Evolutionary conservation across 2,329 filamentous ascomycete genomes (phyloP).

Genomic region (Allantophomopsis cytisporea): DNA sequence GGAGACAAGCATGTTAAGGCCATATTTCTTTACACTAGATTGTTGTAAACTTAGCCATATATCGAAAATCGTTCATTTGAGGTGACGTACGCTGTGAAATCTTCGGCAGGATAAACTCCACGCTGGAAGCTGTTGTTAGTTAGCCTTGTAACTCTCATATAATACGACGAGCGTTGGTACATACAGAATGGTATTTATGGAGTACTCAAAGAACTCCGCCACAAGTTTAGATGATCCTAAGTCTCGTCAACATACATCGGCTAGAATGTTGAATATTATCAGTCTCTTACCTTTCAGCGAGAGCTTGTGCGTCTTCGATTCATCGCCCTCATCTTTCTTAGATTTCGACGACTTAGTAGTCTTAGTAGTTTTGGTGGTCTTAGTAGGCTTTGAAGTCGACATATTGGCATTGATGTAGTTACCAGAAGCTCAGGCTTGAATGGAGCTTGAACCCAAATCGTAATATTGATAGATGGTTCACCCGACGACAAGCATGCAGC

Average conservation of each 20-base stretch:
- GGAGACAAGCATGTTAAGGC: constrained; percentile 71
- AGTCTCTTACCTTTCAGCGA: constrained; percentile 60
- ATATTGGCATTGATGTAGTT: no score
- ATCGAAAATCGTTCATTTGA: background rate
- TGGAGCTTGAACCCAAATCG: no score
- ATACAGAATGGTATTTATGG: constrained; percentile 90
- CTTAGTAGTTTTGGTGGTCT: background rate
- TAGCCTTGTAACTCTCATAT: background rate
- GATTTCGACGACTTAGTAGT: background rate
- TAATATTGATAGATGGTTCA: no score
- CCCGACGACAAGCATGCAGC: no score
- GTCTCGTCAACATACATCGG: constrained; percentile 14
- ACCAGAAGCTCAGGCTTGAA: no score
- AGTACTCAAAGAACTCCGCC: constrained; percentile 98
- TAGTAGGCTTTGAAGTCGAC: background rate
- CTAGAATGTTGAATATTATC: constrained; percentile 19
- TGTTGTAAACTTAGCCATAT: constrained; percentile 7
- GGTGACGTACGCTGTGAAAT: constrained; percentile 70
- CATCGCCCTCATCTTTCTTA: constrained; percentile 26
- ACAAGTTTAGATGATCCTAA: constrained; percentile 69
- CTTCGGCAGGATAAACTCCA: constrained; percentile 80
- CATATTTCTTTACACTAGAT: constrained; percentile 86
- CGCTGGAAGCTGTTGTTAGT: constrained; percentile 58
- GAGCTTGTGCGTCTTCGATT: constrained; percentile 89
- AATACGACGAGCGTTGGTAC: constrained; percentile 13